Evolutionary conservation across 2,329 filamentous ascomycete species (phyloP).

Genomic region (Verticillium nubilum): DNA sequence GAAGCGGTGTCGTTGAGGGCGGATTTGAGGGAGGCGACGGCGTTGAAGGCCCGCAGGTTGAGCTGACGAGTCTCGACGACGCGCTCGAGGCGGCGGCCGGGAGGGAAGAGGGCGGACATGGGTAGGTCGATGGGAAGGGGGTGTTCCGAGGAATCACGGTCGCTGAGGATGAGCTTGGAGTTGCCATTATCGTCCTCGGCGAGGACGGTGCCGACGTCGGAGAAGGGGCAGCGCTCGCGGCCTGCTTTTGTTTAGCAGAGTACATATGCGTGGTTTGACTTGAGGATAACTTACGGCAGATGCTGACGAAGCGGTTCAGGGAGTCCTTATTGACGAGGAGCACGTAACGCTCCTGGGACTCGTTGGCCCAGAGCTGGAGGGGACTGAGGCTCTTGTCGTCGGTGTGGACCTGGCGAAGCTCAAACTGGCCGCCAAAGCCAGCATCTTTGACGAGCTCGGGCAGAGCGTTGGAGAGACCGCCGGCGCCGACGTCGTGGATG

Average conservation of each 20-base stretch:
- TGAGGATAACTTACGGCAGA: constrained; percentile 44
- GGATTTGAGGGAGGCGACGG: constrained; percentile 56
- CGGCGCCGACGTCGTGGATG: constrained; percentile 96
- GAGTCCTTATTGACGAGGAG: constrained; percentile 77
- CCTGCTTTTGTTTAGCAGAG: constrained; percentile 32
- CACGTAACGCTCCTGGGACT: constrained; percentile 95
- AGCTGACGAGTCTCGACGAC: constrained; percentile 66
- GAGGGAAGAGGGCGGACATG: constrained; percentile 83
- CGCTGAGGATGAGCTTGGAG: constrained; percentile 72
- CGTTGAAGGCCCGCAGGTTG: constrained; percentile 67
- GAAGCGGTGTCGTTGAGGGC: constrained; percentile 50
- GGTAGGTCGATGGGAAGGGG: constrained; percentile 82
- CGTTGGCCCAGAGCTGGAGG: constrained; percentile 96
- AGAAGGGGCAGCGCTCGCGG: constrained; percentile 88
- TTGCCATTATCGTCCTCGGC: constrained; percentile 56
- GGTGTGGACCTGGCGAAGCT: constrained; percentile 89
- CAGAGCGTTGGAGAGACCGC: constrained; percentile 70
- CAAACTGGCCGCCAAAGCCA: constrained; percentile 83
- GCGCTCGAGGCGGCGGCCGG: constrained; percentile 74
- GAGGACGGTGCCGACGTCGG: constrained; percentile 76
- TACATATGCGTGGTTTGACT: background rate
- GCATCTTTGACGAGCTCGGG: constrained; percentile 87
- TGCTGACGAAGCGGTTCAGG: constrained; percentile 69
- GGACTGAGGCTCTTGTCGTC: constrained; percentile 90
- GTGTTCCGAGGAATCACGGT: constrained; percentile 69